Conservation (phyloP, 805 yeast genomes). For the Yarrowia osloensis region DNA sequence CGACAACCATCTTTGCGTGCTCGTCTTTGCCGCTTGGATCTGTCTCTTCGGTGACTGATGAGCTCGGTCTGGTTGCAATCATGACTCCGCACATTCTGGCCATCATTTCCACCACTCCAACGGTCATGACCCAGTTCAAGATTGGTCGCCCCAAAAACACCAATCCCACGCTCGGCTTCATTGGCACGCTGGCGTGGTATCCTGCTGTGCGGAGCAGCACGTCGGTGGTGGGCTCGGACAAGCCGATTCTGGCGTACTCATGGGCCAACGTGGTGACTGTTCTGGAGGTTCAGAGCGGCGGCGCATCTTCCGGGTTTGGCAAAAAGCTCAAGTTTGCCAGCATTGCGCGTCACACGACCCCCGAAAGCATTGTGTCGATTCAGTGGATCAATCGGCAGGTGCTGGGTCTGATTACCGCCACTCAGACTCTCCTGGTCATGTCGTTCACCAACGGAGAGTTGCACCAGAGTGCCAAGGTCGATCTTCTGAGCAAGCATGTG, state of each 20-base stretch:
- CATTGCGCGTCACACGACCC: slow-evolving; percentile 48
- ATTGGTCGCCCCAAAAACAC: slow-evolving; percentile 51
- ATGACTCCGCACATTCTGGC: slow-evolving; percentile 54
- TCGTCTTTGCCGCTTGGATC: slow-evolving; percentile 64
- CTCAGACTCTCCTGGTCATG: slow-evolving; percentile 50
- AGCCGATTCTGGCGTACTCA: slow-evolving; percentile 57
- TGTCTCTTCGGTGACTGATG: slow-evolving; percentile 55
- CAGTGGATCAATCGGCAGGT: slow-evolving; percentile 53
- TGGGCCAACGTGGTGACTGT: slow-evolving; percentile 66
- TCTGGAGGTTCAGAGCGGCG: slow-evolving; percentile 49
- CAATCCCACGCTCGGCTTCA: slow-evolving; percentile 40
- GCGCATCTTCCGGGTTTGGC: slow-evolving; percentile 33
- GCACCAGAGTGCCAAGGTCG: slow-evolving; percentile 49
- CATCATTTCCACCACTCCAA: slow-evolving; percentile 58
- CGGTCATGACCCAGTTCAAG: slow-evolving; percentile 55
- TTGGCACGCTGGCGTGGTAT: slow-evolving; percentile 63
- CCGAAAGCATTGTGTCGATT: slow-evolving; percentile 54
- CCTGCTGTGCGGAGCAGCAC: slow-evolving; percentile 49
- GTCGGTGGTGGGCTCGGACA: neutral
- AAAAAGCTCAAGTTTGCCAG: slow-evolving; percentile 45
- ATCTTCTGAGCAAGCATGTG: slow-evolving; percentile 48
- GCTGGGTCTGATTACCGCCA: slow-evolving; percentile 48
- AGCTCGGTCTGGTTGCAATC: slow-evolving; percentile 60
- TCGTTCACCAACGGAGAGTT: slow-evolving; percentile 49
- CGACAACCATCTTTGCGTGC: slow-evolving; percentile 47